Base-by-base conservation (phyloP, 2,329 filamentous ascomycete species). In the Fusarium falciforme region DNA sequence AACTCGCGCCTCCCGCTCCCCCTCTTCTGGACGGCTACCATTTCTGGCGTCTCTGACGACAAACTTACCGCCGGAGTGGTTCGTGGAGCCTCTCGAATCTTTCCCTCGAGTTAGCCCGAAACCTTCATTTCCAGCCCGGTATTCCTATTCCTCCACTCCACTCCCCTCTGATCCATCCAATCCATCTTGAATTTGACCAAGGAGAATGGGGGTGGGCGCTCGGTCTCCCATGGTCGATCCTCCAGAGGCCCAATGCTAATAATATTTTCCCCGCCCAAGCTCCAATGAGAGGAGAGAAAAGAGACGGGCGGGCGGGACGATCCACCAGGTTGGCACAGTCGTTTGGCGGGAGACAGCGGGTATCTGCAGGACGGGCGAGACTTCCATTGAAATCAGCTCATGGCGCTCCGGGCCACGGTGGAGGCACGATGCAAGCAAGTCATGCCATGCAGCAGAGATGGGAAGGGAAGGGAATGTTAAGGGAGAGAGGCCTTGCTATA, bases 51-150 rank as follows among this genome's bases (percentile, higher is more conserved):
- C 55, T 47, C 70, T 78, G 76, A 74, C 76, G 70, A 65, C 66
- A 55, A 59, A 65, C 55, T 74, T 77, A 77, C 76, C 76, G 64
- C 75, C 67, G 68, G 74, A 55, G 52, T 54, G 76, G 76, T 78
- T 78, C 76, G 66, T 64, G 65, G 63, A 72, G 73, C 64, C 58
- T 66, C 60, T 55, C 60, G 67, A 76, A 61, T 68, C 62, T 62
- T 63, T 66, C 35, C 27, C 49, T 57, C 40, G 22, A 60, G 61
- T 72, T 75, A 77, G 71, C 68, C 64, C 63, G 22, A 61, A 65
- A 55, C 66, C 49, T 68, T 72, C 66, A 59, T 67, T 20, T 61
- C 55, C 33, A 59, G 49, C 66, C 42, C 71, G 29, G 27, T 44
- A 66, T 63, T 29, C 70, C 67, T 62, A 57, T 55, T 54, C 31